Evolutionary conservation across 768 basidiomycete species (phyloP).

Genomic region (Suillus clintonianus): DNA sequence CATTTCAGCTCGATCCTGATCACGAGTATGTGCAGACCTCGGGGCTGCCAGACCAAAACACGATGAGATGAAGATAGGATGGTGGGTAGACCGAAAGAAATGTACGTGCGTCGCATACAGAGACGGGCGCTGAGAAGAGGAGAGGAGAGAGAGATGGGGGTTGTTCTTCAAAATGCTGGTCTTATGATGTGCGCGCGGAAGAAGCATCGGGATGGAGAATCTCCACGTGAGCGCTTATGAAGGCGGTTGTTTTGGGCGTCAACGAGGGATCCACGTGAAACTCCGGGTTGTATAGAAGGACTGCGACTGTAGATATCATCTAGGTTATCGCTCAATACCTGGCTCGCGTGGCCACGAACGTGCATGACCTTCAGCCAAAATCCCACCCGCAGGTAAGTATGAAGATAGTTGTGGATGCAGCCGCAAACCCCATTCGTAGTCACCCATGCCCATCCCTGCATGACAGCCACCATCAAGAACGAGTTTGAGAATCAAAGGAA

Average conservation of each 20-base stretch:
- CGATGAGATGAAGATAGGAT: neutral
- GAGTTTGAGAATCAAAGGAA: slow-evolving; percentile 7
- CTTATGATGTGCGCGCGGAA: neutral
- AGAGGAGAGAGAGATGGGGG: neutral
- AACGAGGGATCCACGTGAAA: neutral
- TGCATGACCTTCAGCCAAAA: neutral
- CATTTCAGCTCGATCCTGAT: neutral
- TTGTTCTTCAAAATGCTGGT: neutral
- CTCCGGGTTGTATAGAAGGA: slow-evolving; percentile 1
- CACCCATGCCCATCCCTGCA: slow-evolving; percentile 1
- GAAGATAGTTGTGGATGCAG: too few relatives aligned
- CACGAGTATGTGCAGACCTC: neutral
- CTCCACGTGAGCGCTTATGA: neutral
- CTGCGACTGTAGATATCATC: slow-evolving; percentile 5
- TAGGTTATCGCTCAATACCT: slow-evolving; percentile 11
- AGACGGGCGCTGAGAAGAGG: neutral
- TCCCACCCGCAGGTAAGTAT: neutral
- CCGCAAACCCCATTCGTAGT: slow-evolving; percentile 1
- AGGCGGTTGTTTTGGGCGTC: neutral
- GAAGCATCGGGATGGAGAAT: neutral
- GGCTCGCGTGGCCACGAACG: too few relatives aligned
- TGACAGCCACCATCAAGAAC: slow-evolving; percentile 7
- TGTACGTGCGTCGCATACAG: neutral
- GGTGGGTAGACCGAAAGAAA: neutral
- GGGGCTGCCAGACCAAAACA: neutral